Conservation (phyloP, 768 basidiomycete species). For the Naganishia onofrii region DNA sequence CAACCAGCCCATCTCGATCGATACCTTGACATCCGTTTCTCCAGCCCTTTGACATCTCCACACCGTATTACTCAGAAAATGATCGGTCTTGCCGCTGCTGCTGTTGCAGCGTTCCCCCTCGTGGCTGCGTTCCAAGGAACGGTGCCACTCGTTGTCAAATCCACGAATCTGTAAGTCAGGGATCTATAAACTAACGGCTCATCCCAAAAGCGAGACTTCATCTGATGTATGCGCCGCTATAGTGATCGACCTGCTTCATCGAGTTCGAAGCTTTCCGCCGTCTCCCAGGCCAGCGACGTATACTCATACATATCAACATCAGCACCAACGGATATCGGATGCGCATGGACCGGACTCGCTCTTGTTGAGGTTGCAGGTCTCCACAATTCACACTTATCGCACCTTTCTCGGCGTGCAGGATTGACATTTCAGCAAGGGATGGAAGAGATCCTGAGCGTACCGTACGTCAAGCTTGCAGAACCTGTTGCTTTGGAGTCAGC, state of each 20-base stretch:
- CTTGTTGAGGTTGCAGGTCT: slow-evolving; percentile 7
- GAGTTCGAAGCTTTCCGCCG: neutral
- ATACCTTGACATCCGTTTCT: neutral
- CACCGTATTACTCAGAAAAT: neutral
- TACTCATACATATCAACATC: neutral
- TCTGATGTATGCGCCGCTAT: no score
- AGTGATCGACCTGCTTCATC: neutral
- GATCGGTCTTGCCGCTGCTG: slow-evolving; percentile 3
- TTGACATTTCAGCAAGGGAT: slow-evolving; percentile 1
- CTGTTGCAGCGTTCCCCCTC: slow-evolving; percentile 3
- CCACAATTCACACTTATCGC: slow-evolving; percentile 3
- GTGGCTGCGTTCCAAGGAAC: slow-evolving; percentile 20
- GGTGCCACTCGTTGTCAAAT: slow-evolving; percentile 19
- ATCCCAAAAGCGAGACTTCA: neutral
- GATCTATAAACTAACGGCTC: no score
- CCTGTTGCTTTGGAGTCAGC: neutral
- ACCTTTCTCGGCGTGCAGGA: slow-evolving; percentile 2
- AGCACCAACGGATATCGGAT: slow-evolving; percentile 3
- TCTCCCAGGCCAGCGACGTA: slow-evolving; percentile 5
- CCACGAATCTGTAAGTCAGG: slow-evolving; percentile 6
- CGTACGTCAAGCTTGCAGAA: slow-evolving; percentile 1
- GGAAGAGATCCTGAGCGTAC: neutral
- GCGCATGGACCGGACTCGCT: slow-evolving; percentile 13
- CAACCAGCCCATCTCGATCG: neutral
- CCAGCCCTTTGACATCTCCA: neutral